Conservation (phyloP, 2,329 filamentous ascomycete genomes). For the Penicillium hesseltinei region DNA sequence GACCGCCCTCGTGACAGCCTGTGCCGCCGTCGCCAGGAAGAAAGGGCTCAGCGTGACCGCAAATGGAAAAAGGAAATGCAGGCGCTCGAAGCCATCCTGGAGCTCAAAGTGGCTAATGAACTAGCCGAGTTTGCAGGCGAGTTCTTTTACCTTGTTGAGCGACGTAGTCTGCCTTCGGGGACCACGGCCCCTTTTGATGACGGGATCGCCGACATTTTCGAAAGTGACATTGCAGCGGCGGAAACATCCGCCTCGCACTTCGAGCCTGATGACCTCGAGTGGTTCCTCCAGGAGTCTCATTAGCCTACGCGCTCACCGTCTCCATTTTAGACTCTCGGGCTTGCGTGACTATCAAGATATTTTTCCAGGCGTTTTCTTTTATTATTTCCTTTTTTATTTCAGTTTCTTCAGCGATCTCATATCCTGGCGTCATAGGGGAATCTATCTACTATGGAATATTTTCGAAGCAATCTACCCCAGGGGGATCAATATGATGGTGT, state of each 20-base stretch:
- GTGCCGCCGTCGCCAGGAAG: constrained; percentile 41
- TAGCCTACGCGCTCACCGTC: constrained; percentile 5
- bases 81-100: constrained; percentile 40
- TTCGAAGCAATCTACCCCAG: constrained; percentile 13
- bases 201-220: constrained; percentile 5
- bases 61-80: constrained; percentile 44
- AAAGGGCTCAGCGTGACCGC: constrained; percentile 38
- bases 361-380: neutral
- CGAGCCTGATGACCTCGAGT: constrained; percentile 9
- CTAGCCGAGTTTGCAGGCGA: constrained; percentile 43
- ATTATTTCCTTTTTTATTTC: neutral
- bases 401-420: constrained; percentile 6
- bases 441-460: constrained; percentile 6
- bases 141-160: constrained; percentile 37
- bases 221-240: constrained; percentile 4
- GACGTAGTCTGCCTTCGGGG: constrained; percentile 1
- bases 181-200: constrained; percentile 1
- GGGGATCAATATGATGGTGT: constrained; percentile 9
- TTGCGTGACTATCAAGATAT: neutral
- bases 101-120: constrained; percentile 44
- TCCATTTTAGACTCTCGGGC: neutral
- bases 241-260: constrained; percentile 10
- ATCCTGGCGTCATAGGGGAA: constrained; percentile 5
- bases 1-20: constrained; percentile 40
- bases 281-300: constrained; percentile 16